Evolutionary conservation across 768 basidiomycete species (phyloP), one percentile per base, ranked within the genome.

Genomic region (Cubamyces lactineus): DNA sequence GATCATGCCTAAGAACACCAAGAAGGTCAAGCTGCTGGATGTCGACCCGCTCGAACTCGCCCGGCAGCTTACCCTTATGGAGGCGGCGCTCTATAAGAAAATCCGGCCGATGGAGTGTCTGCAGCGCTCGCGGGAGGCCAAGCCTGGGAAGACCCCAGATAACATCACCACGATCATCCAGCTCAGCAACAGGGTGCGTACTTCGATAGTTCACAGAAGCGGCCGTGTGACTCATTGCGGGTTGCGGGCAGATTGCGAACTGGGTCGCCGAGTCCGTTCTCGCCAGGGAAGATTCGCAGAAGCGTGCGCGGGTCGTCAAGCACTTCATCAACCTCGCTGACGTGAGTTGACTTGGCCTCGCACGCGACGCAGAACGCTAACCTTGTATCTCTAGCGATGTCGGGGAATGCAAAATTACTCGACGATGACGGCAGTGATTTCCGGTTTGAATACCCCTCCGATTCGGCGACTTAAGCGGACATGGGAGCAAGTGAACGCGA

Each of bases 371-470:
- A 48, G 57, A 59, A 40, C 28, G 17, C 41, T 50, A 38, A 45
- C 30, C 34, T 5, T 39, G 2, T 7, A 12, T n/a, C 17, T 59
- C 48, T 65, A 98, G 96, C 91, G 92, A 30, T 96, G 96, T 73
- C 91, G 93, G 48, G 74, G 76, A 17, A 77, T 98, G 66, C 92
- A 96, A 73, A 98, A 98, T 76, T 98, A 94, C 76, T 96, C 95
- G 19, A 92, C 88, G n/a, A 93, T 98, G 88, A 92, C 94, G 61
- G 94, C 95, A 38, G 91, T 98, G 58, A 88, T 95, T 40, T 96
- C 96, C 15, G 96, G 95, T 7, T 80, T 98, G 55, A 96, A 96
- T 68, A 93, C 93, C 0, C 91, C 96, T 19, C 94, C 94, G 13
- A 95, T 98, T 63, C 87, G 91, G 46, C 87, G 96, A 9, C 79